Percentiles rank a stretch among this genome's conserved stretches.
Evolutionary conservation across 2,329 filamentous ascomycete genomes (phyloP).

Genomic region (Macroventuria anomochaeta): DNA sequence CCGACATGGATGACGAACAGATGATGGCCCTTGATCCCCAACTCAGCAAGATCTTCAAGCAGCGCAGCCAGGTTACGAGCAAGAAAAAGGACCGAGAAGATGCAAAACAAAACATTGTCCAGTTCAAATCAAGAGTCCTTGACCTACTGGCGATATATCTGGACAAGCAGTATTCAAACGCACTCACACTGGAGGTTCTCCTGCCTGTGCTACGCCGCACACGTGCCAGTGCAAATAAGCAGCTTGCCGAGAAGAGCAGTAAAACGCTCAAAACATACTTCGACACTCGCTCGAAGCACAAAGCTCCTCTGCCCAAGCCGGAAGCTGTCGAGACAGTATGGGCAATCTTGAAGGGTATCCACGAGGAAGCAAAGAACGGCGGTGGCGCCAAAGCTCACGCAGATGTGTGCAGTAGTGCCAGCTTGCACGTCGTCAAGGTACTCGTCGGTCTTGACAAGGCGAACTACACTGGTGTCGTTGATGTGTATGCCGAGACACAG

Average conservation of each 20-base stretch:
- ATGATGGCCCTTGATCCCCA: slow-evolving; percentile 90
- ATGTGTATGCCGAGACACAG: slow-evolving; percentile 53
- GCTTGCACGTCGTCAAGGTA: slow-evolving; percentile 69
- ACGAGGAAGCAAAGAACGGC: slow-evolving; percentile 69
- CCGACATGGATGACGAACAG: slow-evolving; percentile 92
- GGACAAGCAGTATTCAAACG: slow-evolving; percentile 74
- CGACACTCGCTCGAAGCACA: slow-evolving; percentile 63
- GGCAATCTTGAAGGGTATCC: slow-evolving; percentile 69
- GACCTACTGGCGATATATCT: slow-evolving; percentile 87
- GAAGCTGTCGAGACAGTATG: slow-evolving; percentile 56
- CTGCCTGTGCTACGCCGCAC: slow-evolving; percentile 78
- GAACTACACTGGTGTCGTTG: slow-evolving; percentile 48
- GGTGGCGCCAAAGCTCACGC: slow-evolving; percentile 73
- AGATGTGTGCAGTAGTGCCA: slow-evolving; percentile 75
- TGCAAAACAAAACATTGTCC: slow-evolving; percentile 85
- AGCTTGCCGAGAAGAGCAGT: slow-evolving; percentile 74
- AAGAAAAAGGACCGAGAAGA: slow-evolving; percentile 87
- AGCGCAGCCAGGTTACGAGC: slow-evolving; percentile 68
- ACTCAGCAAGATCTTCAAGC: slow-evolving; percentile 83
- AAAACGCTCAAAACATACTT: slow-evolving; percentile 76
- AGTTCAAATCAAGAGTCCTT: slow-evolving; percentile 93
- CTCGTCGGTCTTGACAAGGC: slow-evolving; percentile 59
- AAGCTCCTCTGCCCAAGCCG: slow-evolving; percentile 54
- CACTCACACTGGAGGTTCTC: slow-evolving; percentile 72
- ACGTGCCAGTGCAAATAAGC: slow-evolving; percentile 76